Evolutionary conservation across 148 eudicot species (phyloP).

Genomic region (Salicornia ramosissima): DNA sequence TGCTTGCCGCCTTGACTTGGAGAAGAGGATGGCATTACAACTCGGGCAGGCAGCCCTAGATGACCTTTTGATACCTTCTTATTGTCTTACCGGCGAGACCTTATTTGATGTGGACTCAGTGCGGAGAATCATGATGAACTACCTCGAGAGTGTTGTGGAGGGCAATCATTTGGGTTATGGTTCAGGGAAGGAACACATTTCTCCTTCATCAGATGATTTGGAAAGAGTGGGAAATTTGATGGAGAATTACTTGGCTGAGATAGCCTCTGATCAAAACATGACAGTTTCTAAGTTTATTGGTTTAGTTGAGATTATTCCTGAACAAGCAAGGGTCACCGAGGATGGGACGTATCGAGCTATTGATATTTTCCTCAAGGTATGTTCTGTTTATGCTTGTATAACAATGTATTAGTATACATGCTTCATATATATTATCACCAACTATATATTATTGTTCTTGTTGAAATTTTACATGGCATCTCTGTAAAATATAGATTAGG

Average conservation of each 20-base stretch:
- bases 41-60: slow-evolving; percentile 81
- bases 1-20: slow-evolving; percentile 88
- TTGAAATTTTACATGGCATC: neutral
- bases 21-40: slow-evolving; percentile 78
- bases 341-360: slow-evolving; percentile 91
- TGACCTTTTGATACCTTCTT: slow-evolving; percentile 84
- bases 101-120: slow-evolving; percentile 84
- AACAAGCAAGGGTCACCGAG: slow-evolving; percentile 62
- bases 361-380: slow-evolving; percentile 86
- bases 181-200: slow-evolving; percentile 32
- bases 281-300: slow-evolving; percentile 55
- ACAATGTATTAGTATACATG: neutral
- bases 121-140: slow-evolving; percentile 60
- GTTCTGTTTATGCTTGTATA: slow-evolving; percentile 4
- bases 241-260: slow-evolving; percentile 75
- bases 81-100: slow-evolving; percentile 66
- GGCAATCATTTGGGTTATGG: slow-evolving; percentile 31
- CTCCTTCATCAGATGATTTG: slow-evolving; percentile 39
- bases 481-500: neutral
- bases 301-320: slow-evolving; percentile 77
- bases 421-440: neutral
- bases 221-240: slow-evolving; percentile 76
- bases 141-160: slow-evolving; percentile 50
- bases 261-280: slow-evolving; percentile 73
- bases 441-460: neutral